These are phyloP conservation scores for Chaetothyriales sp. DNA, from an alignment of 2,329 filamentous ascomycete genomes.

Conservation along the genomic window DNA sequence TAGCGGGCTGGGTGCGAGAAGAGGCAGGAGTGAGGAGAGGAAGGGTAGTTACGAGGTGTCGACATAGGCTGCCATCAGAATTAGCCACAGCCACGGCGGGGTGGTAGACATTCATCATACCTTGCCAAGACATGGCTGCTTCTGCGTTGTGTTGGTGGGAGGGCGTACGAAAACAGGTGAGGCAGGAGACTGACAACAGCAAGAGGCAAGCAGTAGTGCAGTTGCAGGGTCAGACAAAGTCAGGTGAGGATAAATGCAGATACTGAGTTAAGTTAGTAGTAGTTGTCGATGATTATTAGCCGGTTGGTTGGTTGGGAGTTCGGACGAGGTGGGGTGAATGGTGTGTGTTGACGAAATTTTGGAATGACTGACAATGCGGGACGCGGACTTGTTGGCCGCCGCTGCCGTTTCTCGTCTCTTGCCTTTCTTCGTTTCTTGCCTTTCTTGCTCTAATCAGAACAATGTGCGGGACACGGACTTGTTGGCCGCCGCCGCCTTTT, in stretches of 20 bases:
- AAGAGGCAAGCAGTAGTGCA: not conserved
- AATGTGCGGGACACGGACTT: not conserved
- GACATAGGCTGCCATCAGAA: slow-evolving; percentile 12
- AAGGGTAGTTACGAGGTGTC: slow-evolving; percentile 13
- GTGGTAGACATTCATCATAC: slow-evolving; percentile 4
- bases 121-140: slow-evolving; percentile 17
- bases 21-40: not conserved
- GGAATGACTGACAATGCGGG: not conserved
- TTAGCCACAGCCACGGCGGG: not conserved
- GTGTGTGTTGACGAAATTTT: not conserved
- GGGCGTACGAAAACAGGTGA: not conserved
- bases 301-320: not conserved
- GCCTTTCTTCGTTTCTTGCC: too few species aligned
- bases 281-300: not conserved
- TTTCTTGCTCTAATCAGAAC: too few species aligned
- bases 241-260: not conserved
- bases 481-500: too few species aligned
- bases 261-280: not conserved
- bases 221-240: not conserved
- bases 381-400: not conserved
- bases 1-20: not conserved
- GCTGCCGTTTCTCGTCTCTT: not conserved
- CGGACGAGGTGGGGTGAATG: not conserved
- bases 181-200: not conserved
- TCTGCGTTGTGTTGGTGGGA: not conserved